A percentile compares a stretch with the other conserved stretches of the same genome.
Conservation (phyloP, 192 early-diverging fungal species). For the Coemansia aciculifera region DNA sequence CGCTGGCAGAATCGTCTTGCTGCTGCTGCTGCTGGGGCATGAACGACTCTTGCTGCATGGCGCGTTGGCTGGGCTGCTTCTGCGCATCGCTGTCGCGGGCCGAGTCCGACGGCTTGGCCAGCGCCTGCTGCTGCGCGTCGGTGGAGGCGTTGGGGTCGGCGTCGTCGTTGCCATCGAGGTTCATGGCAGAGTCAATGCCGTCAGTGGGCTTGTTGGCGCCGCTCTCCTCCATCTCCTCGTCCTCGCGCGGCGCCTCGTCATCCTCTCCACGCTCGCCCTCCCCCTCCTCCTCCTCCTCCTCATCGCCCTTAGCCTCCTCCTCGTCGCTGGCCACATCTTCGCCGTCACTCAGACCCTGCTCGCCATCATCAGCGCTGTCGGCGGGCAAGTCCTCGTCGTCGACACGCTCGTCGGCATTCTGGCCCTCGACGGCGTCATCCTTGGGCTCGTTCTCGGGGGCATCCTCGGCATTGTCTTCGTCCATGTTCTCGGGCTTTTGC, state of each 20-base stretch:
- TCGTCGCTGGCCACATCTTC: slow-evolving; percentile 27
- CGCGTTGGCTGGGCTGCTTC: slow-evolving; percentile 19
- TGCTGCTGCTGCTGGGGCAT: neutral
- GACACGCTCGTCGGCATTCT: slow-evolving; percentile 46
- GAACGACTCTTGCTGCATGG: slow-evolving; percentile 15
- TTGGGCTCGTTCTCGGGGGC: slow-evolving; percentile 12
- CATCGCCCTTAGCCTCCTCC: slow-evolving; percentile 41
- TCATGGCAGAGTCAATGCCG: slow-evolving; percentile 59
- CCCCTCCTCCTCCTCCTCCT: slow-evolving; percentile 50
- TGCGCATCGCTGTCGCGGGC: slow-evolving; percentile 15
- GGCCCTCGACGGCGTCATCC: slow-evolving; percentile 21
- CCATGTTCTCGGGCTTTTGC: slow-evolving; percentile 40
- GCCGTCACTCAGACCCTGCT: slow-evolving; percentile 37
- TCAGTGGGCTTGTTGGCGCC: slow-evolving; percentile 59
- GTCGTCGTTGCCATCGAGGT: slow-evolving; percentile 58
- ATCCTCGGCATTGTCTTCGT: slow-evolving; percentile 44
- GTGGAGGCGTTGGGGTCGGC: slow-evolving; percentile 29
- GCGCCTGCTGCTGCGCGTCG: slow-evolving; percentile 32
- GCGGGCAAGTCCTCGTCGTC: slow-evolving; percentile 20
- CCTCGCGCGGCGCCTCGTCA: slow-evolving; percentile 28
- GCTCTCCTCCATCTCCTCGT: slow-evolving; percentile 38
- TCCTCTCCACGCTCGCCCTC: slow-evolving; percentile 51
- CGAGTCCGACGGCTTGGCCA: slow-evolving; percentile 30
- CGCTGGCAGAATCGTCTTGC: slow-evolving; percentile 7
- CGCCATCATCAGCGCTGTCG: slow-evolving; percentile 13